Conservation (phyloP, 2,329 filamentous ascomycete species). For the Aspergillus fumigatus region DNA sequence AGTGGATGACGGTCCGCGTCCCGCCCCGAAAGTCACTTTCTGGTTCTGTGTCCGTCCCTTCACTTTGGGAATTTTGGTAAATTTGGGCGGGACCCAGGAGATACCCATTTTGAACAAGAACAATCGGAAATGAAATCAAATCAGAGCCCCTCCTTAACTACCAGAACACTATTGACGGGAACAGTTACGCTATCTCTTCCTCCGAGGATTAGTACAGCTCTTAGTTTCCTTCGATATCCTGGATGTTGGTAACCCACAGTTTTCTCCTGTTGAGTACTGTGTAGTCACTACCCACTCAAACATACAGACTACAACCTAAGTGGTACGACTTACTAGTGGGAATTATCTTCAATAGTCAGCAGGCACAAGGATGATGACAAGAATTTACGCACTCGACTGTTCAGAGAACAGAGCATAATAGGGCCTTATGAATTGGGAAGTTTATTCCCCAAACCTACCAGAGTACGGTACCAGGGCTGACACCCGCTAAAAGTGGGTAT, state of each 20-base stretch:
- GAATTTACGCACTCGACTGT: not conserved
- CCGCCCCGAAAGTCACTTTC: slow-evolving; percentile 20
- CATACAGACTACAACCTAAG: not conserved
- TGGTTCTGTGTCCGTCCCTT: not conserved
- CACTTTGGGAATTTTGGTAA: not conserved
- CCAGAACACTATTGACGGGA: not conserved
- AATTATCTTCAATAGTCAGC: not conserved
- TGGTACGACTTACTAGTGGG: not conserved
- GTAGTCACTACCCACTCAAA: not conserved
- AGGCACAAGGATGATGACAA: not conserved
- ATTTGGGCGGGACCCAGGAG: not conserved
- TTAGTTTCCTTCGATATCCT: not conserved
- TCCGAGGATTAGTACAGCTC: not conserved
- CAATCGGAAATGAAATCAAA: not conserved
- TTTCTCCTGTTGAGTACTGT: not conserved
- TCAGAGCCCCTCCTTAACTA: not conserved
- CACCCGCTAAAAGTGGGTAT: not conserved
- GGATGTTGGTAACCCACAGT: not conserved
- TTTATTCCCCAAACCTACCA: not conserved
- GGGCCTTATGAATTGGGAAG: not conserved
- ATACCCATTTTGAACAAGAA: not conserved
- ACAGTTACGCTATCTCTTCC: not conserved
- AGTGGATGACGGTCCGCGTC: slow-evolving; percentile 21
- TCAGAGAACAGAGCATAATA: not conserved
- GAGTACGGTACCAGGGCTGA: not conserved